Evolutionary conservation across 306 rosid species (phyloP), one percentile per base, ranked within the genome.

Genomic region (Benincasa hispida): DNA sequence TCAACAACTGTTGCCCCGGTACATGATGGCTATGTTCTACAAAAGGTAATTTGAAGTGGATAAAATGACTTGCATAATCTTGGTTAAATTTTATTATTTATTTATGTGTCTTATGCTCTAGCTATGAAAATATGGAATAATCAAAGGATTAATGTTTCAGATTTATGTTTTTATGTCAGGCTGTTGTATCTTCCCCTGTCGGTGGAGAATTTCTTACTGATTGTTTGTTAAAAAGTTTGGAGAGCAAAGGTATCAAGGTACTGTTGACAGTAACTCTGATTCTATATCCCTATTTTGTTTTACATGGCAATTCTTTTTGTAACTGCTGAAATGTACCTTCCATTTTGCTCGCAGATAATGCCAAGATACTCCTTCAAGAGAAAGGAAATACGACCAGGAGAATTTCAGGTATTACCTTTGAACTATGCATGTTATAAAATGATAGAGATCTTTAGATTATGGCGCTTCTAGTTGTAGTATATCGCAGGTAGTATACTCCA

Each of bases 141-240:
- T 24, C n/a, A 42, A 21, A 22, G 54, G 21, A 24, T 67, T 42
- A 68, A 42, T 42, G 54, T 66, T 39, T 66, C 51, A 66, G 28
- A 65, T 39, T 39, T 22, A 62, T 68, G 53, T 81, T 62, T 76
- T 78, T 72, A 60, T 78, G 66, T 69, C 83, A 94, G 99, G 99
- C 95, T 82, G 99, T 94, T 80, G 87, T 85, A 72, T 85, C 96
- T 78, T 90, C 96, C 82, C 96, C 96, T 56, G 88, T 94, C 74
- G 97, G 99, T 84, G 99, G 99, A 76, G 99, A 94, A 56, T 87
- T 90, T 88, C 99, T 94, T 54, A 92, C 97, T 42, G 99, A 94
- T 51, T 94, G 97, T 86, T 84, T 94, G 90, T 82, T 81, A 81
- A 94, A 92, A 87, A 94, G 99, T 87, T 87, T 94, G 93, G 99